These are phyloP conservation scores for Apiotrichum domesticum DNA, from an alignment of 1,284 basidiomycete genomes.

Conservation along the genomic window DNA sequence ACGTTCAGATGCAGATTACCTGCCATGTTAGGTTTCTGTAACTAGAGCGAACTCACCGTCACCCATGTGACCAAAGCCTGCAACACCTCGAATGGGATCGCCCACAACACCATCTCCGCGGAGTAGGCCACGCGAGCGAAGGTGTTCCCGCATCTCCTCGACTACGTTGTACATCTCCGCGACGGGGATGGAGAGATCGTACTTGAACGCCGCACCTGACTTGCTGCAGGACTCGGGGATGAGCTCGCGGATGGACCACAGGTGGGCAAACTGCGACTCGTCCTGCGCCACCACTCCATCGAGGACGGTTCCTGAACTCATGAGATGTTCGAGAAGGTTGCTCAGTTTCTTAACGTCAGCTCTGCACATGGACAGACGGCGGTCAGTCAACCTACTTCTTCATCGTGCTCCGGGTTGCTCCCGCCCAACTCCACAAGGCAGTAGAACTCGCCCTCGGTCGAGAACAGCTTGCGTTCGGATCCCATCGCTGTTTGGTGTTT, in stretches of 20 bases:
- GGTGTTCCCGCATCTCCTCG: constrained; percentile 67
- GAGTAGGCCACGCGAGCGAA: constrained; percentile 67
- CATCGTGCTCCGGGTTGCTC: constrained; percentile 87
- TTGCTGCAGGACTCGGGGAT: constrained; percentile 90
- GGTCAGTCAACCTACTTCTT: constrained; percentile 58
- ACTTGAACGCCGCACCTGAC: constrained; percentile 94
- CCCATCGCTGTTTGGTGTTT: constrained; percentile 39
- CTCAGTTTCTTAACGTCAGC: constrained; percentile 69
- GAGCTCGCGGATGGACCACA: constrained; percentile 93
- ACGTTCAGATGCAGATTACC: constrained; percentile 91
- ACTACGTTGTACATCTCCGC: constrained; percentile 85
- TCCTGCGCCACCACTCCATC: constrained; percentile 93
- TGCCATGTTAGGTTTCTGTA: no score
- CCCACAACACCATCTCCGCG: constrained; percentile 53
- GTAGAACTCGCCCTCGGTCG: constrained; percentile 76
- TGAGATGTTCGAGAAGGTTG: constrained; percentile 69
- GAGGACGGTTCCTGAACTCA: constrained; percentile 72
- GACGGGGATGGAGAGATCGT: constrained; percentile 90
- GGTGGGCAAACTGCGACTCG: constrained; percentile 75
- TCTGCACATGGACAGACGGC: not conserved
- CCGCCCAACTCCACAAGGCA: constrained; percentile 92
- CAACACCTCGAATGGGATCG: constrained; percentile 65
- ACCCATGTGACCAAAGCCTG: constrained; percentile 94
- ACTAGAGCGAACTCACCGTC: constrained; percentile 52
- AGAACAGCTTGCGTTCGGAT: constrained; percentile 44